phyloP scores from a whole-genome alignment of 345 rosid species.

The Hibiscus mutabilis region DNA sequence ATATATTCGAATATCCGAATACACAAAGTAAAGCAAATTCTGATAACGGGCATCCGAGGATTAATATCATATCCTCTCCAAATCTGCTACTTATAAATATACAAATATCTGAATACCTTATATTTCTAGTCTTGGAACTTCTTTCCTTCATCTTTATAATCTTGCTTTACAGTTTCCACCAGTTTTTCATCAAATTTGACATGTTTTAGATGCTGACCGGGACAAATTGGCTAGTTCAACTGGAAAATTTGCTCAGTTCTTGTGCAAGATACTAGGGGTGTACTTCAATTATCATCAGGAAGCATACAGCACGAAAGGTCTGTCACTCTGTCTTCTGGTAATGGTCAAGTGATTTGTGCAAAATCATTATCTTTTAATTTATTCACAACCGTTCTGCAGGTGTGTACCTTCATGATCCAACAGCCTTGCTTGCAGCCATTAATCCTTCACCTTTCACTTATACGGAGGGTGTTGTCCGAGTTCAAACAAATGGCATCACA shows the following conservation, averaged over 20 bases:
- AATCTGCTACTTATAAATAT: no score
- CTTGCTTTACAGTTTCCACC: constrained; percentile 10
- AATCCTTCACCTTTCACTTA: constrained; percentile 75
- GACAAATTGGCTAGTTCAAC: constrained; percentile 54
- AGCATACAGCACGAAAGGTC: constrained; percentile 56
- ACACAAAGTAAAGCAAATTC: no score
- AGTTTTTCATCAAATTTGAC: constrained; percentile 6
- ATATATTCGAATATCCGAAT: no score
- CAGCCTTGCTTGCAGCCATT: constrained; percentile 68
- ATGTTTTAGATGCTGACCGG: constrained; percentile 53
- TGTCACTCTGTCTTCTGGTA: constrained; percentile 1
- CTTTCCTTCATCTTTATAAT: not conserved
- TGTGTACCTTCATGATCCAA: constrained; percentile 93
- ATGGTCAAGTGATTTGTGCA: not conserved
- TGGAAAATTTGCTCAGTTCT: constrained; percentile 64
- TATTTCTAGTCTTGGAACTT: not conserved
- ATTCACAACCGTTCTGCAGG: constrained; percentile 35
- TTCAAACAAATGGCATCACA: constrained; percentile 76
- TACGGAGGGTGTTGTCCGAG: constrained; percentile 75
- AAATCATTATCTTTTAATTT: not conserved
- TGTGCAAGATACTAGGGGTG: constrained; percentile 59
- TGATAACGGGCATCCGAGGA: no score
- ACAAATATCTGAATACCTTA: no score
- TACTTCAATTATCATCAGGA: constrained; percentile 71
- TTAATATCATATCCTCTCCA: no score